Conservation (phyloP, 345 rosid genomes). For the Erucastrum elatum region DNA sequence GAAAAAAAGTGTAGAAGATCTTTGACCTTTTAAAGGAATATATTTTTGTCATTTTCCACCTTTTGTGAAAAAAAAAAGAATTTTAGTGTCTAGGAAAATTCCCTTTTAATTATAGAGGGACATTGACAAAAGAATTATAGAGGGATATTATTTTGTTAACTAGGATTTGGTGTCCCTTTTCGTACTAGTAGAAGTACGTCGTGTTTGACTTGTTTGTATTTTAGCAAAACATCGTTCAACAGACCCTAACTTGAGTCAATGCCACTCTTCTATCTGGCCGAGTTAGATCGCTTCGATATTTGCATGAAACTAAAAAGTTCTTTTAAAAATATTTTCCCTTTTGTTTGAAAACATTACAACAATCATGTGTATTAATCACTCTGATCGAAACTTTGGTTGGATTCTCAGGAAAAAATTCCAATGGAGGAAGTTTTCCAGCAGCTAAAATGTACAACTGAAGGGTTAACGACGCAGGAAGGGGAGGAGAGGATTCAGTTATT, state of each 20-base stretch:
- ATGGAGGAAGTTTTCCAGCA: background rate
- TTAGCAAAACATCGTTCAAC: background rate
- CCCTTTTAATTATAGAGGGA: too few relatives aligned
- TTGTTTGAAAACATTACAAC: background rate
- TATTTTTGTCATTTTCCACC: too few relatives aligned
- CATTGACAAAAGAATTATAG: too few relatives aligned
- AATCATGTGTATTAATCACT: background rate
- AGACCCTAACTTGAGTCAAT: constrained; percentile 31
- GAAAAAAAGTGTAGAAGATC: too few relatives aligned
- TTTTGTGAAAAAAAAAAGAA: too few relatives aligned
- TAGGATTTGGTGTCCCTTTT: background rate
- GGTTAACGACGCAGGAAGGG: background rate
- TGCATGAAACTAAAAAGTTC: background rate
- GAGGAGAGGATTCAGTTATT: background rate
- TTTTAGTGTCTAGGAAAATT: too few relatives aligned
- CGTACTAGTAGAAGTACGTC: background rate
- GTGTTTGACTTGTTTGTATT: constrained; percentile 15
- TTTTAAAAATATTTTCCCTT: background rate
- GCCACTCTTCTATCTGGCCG: constrained; percentile 19
- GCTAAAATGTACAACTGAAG: background rate
- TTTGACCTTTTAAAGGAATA: too few relatives aligned
- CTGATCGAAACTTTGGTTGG: constrained; percentile 13
- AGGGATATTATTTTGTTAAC: too few relatives aligned
- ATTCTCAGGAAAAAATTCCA: background rate
- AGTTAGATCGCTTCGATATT: constrained; percentile 12